Base-by-base conservation (phyloP, 1,139 yeast species). In the Geotrichum aggregatum region DNA sequence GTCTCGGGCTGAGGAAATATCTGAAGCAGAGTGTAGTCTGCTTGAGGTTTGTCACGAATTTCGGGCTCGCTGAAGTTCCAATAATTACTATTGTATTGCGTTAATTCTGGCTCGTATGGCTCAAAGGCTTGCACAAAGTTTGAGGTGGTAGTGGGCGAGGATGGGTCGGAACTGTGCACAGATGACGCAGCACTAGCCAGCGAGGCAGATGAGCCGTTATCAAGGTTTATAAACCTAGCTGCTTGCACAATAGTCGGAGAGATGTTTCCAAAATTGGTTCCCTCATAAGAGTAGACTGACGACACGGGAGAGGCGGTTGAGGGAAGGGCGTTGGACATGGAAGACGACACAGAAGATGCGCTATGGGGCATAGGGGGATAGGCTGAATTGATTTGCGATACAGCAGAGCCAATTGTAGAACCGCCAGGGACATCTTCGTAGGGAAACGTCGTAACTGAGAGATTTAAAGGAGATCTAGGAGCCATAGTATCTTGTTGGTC, bases 221-320 rank as follows among this genome's bases (percentile, higher is more conserved):
- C 46, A 13, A 47, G 34, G 11, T 35, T 18, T 14, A 34, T 38
- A 34, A 47, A 47, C 1, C 35, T 26, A 3, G 18, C 24, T 4
- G 46, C 45, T 22, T 28, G 16, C 10, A 47, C 42, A n/a, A 47
- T 47, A 24, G 52, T 49, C 8, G 52, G 47, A 10, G 52, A 49
- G 10, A 33, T 42, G n/a, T 40, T 21, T 10, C 43, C 43, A 21
- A 24, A 22, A 28, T 40, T 40, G 43, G n/a, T 22, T 21, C 28
- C 24, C 13, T 38, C 24, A 21, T 22, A 26, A 10, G 52, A 45
- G 39, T 35, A 34, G 24, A 30, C 31, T 24, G 40, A 45, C n/a
- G 49, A 36, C 5, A 26, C 38, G 6, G 42, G 44, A 16, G 44
- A 46, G 11, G 33, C 31, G 16, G 26, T 38, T 14, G 49, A 24